Base-by-base conservation (phyloP, 768 basidiomycete genomes). In the Amanita subjunquillea region DNA sequence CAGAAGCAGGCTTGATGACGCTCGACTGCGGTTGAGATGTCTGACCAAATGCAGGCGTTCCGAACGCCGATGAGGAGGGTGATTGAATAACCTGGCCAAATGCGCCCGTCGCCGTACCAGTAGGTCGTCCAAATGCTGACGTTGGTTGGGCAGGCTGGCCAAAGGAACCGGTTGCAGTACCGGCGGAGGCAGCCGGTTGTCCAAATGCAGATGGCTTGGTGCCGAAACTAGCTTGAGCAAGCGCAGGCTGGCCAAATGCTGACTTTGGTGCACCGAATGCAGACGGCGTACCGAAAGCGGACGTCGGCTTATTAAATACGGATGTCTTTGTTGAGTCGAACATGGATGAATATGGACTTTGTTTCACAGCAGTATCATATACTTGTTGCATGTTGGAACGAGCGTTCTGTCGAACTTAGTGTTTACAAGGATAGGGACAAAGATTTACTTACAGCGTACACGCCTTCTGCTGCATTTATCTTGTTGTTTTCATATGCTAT, bases 401-500 rank as follows among this genome's bases (percentile, higher is more conserved):
- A 2, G 75, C 78, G 53, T 76, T 78, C 69, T 79, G 51, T 27
- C 9, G 8, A 32, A 13, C 10, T 51, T 25, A 44, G 43, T 9
- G 20, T 6, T 9, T n/a, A 22, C 20, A 29, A 4, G 5, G 34
- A 34, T 3, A 40, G 3, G 6, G n/a, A 40, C 0, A 9, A 39
- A 44, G 53, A 9, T 25, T 6, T 20, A 56, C 68, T 36, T 56
- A 77, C 76, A 12, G 64, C 51, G 55, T 66, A 77, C 12, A 67
- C 61, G 48, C 76, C 71, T 5, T 82, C 75, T 6, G 85, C 82
- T 13, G 74, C 68, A 6, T 73, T 57, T 30, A 77, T 82, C 57
- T 74, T 73, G 29, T 72, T 72, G 4, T 70, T 62, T 66, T 90
- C 87, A 54, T 82, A 86, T 57, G 76, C 53, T 3, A 64, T 41